Conservation (phyloP, 192 early-diverging fungal genomes). For the Oehlia diaphana region DNA sequence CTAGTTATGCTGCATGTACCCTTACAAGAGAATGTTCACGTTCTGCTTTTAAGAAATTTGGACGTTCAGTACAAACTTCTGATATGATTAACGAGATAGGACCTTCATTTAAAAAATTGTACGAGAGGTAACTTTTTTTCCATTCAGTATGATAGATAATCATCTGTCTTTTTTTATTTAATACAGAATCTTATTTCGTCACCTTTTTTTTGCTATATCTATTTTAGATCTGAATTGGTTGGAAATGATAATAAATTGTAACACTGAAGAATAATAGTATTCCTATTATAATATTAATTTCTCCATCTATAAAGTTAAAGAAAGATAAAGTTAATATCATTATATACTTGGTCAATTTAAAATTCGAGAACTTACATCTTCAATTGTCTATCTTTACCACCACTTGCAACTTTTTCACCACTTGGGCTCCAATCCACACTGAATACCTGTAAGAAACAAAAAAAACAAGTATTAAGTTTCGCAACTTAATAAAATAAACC, state of each 20-base stretch:
- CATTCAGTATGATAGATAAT: background rate
- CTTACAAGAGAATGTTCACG: slow-evolving; percentile 54
- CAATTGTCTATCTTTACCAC: slow-evolving; percentile 88
- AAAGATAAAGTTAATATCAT: background rate
- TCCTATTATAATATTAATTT: background rate
- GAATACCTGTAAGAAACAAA: slow-evolving; percentile 62
- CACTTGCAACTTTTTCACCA: slow-evolving; percentile 90
- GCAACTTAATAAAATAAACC: background rate
- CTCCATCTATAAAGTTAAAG: background rate
- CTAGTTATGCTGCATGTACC: slow-evolving; percentile 66
- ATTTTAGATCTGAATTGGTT: too few relatives aligned
- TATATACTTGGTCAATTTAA: background rate
- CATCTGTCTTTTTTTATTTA: too few relatives aligned
- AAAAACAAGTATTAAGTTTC: background rate
- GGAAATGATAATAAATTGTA: too few relatives aligned
- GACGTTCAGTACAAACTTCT: slow-evolving; percentile 59
- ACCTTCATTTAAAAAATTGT: slow-evolving; percentile 31
- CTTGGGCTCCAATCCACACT: slow-evolving; percentile 94
- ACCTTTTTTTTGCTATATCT: too few relatives aligned
- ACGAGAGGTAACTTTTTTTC: background rate
- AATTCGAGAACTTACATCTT: slow-evolving; percentile 68
- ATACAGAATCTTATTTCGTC: too few relatives aligned
- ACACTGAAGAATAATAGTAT: too few relatives aligned
- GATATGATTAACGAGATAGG: slow-evolving; percentile 67
- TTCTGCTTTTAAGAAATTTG: slow-evolving; percentile 60